Percentiles rank a stretch among this genome's conserved stretches.
phyloP scores from a whole-genome alignment of 306 rosid species.

The Cajanus cajan region DNA sequence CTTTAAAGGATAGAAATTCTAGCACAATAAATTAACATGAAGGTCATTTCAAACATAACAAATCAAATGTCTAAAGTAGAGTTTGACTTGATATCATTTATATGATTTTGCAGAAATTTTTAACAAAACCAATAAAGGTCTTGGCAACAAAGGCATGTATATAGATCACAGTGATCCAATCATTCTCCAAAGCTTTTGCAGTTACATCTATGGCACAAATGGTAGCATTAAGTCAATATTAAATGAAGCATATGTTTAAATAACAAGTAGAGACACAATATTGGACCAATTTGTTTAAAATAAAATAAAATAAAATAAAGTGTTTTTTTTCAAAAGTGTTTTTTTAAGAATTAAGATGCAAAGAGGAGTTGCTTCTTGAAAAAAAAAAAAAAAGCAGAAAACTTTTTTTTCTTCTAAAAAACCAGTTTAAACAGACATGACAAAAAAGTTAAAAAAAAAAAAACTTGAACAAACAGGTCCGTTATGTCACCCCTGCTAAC shows the following conservation, averaged over 20 bases:
- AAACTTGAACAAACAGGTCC: too few relatives aligned
- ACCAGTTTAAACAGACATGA: too few relatives aligned
- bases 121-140: neutral
- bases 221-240: neutral
- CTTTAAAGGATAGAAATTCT: neutral
- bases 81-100: neutral
- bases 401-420: too few relatives aligned
- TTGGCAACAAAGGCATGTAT: neutral
- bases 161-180: neutral
- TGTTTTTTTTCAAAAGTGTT: too few relatives aligned
- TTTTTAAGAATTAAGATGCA: too few relatives aligned
- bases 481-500: neutral
- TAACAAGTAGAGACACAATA: neutral
- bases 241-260: neutral
- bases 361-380: too few relatives aligned
- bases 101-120: neutral
- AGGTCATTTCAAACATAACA: neutral
- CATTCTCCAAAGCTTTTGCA: constrained; percentile 2
- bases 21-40: neutral
- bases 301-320: too few relatives aligned
- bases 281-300: too few relatives aligned
- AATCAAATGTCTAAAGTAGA: neutral
- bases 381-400: too few relatives aligned
- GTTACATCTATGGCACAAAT: neutral
- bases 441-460: too few relatives aligned